Evolutionary conservation across 1,139 yeast genomes (phyloP).

Genomic region (Geotrichum fermentans): DNA sequence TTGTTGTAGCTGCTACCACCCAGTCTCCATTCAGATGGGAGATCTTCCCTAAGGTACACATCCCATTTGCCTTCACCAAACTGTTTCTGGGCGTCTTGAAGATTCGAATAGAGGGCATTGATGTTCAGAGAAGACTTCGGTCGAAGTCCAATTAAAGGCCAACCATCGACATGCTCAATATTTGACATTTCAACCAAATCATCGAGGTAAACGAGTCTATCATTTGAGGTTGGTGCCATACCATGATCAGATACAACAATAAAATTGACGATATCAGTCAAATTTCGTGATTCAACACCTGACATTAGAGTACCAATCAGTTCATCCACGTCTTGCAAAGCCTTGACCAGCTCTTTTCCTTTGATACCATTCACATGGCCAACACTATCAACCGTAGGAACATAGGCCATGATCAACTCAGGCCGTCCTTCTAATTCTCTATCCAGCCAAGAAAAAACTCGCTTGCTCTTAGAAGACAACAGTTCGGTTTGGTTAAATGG

Average conservation of each 20-base stretch:
- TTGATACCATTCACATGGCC: slow-evolving; percentile 71
- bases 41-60: slow-evolving; percentile 52
- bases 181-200: slow-evolving; percentile 54
- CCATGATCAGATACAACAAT: slow-evolving; percentile 87
- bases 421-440: slow-evolving; percentile 51
- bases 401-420: slow-evolving; percentile 71
- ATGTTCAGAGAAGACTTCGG: slow-evolving; percentile 43
- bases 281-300: slow-evolving; percentile 51
- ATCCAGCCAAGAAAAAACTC: slow-evolving; percentile 67
- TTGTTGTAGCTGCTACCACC: slow-evolving; percentile 48
- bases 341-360: slow-evolving; percentile 53
- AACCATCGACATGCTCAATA: slow-evolving; percentile 70
- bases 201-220: slow-evolving; percentile 60
- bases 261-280: slow-evolving; percentile 63
- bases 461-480: slow-evolving; percentile 50
- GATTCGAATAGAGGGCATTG: slow-evolving; percentile 40
- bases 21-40: slow-evolving; percentile 63
- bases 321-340: slow-evolving; percentile 59
- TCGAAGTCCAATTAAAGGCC: slow-evolving; percentile 81
- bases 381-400: slow-evolving; percentile 70
- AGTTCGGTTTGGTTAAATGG: slow-evolving; percentile 60
- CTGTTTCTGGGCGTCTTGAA: slow-evolving; percentile 29
- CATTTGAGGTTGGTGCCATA: slow-evolving; percentile 79
- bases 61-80: slow-evolving; percentile 40
- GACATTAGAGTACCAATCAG: slow-evolving; percentile 50